A percentile compares a stretch with the other conserved stretches of the same genome.
Conservation (phyloP, 2,329 filamentous ascomycete species). For the Ophiosphaerella herpotricha region DNA sequence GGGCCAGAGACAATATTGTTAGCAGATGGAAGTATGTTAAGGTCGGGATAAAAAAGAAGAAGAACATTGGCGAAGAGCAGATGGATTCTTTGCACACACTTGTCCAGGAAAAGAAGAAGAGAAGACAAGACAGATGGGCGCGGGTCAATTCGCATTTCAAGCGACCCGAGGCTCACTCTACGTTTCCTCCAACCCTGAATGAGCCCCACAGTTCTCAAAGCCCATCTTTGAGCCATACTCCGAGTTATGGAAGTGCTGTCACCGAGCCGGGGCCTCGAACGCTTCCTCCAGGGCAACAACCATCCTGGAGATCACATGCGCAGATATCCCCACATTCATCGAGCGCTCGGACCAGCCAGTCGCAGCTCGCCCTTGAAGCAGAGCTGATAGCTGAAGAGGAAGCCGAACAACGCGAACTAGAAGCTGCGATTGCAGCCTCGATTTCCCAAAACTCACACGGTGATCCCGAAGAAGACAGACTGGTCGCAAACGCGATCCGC, state of each 20-base stretch:
- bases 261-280: conserved; percentile 19
- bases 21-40: conserved; percentile 66
- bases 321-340: conserved; percentile 28
- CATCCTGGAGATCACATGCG: conserved; percentile 24
- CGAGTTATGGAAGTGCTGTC: conserved; percentile 7
- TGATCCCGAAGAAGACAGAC: conserved; percentile 69
- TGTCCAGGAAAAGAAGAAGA: conserved; percentile 42
- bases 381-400: conserved; percentile 36
- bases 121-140: conserved; percentile 42
- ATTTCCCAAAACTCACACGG: conserved; percentile 73
- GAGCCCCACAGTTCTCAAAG: conserved; percentile 21
- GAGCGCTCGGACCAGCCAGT: conserved; percentile 13
- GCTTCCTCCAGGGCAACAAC: conserved; percentile 17
- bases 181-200: conserved; percentile 14
- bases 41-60: conserved; percentile 62
- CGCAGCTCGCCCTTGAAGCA: conserved; percentile 18
- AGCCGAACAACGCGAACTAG: conserved; percentile 65
- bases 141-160: conserved; percentile 27
- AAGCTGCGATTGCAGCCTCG: conserved; percentile 67
- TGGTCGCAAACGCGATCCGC: conserved; percentile 74
- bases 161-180: conserved; percentile 19
- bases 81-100: conserved; percentile 58
- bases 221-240: conserved; percentile 12
- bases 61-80: conserved; percentile 52
- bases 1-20: conserved; percentile 67